Percentiles rank a stretch among this genome's conserved stretches.
phyloP scores from a whole-genome alignment of 1,284 basidiomycete species.

The Hemileia vastatrix region DNA sequence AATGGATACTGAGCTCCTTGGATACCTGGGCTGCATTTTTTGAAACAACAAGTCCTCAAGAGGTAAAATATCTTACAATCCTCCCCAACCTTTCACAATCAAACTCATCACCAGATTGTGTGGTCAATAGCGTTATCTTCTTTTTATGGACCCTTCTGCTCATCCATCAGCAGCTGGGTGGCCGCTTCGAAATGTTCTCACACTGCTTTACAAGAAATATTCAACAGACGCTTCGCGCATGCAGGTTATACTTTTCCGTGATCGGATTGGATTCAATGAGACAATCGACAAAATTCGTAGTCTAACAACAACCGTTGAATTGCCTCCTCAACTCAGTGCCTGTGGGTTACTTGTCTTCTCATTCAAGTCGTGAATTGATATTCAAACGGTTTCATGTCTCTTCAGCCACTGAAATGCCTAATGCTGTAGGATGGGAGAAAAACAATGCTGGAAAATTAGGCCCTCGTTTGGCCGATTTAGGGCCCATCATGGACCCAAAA shows the following conservation, averaged over 20 bases:
- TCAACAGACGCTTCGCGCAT: conserved; percentile 50
- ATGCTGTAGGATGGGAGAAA: conserved; percentile 89
- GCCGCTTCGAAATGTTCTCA: conserved; percentile 84
- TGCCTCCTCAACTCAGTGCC: conserved; percentile 24
- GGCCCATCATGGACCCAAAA: conserved; percentile 87
- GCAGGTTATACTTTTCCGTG: conserved; percentile 60
- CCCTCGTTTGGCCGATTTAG: conserved; percentile 79
- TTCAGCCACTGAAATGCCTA: conserved; percentile 47
- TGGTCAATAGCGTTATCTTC: conserved; percentile 53
- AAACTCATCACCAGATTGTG: conserved; percentile 10
- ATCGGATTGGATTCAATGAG: conserved; percentile 57
- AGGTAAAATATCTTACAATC: not conserved
- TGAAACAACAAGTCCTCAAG: not conserved
- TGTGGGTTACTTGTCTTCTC: conserved; percentile 10
- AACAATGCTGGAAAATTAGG: conserved; percentile 72
- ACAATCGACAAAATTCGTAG: conserved; percentile 13
- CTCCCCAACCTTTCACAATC: not conserved
- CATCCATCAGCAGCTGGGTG: conserved; percentile 71
- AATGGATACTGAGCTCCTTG: not conserved
- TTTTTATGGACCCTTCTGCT: conserved; percentile 80
- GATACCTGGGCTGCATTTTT: conserved; percentile 7
- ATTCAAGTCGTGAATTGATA: not conserved
- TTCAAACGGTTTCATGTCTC: not conserved
- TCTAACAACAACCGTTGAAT: conserved; percentile 27
- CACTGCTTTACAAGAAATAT: conserved; percentile 56